Conservation (phyloP, 345 rosid genomes). For the Psidium friedrichsthalianum region DNA sequence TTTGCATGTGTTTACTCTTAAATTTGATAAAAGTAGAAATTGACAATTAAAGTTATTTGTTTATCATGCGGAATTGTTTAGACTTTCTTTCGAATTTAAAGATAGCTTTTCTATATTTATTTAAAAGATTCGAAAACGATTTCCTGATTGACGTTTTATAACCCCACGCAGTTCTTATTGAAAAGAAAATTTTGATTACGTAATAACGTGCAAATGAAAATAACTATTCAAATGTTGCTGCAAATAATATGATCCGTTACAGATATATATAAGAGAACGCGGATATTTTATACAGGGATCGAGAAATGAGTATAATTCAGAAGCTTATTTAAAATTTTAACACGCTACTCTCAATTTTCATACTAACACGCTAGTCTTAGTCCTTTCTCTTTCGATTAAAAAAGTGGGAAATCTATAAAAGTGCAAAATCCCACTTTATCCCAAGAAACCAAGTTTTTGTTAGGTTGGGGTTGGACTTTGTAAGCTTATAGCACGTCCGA, state of each 20-base stretch:
- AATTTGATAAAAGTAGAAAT: background rate
- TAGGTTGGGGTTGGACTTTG: background rate
- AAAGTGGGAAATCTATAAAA: background rate
- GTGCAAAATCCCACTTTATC: background rate
- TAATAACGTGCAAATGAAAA: background rate
- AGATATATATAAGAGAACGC: background rate
- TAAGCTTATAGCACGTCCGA: background rate
- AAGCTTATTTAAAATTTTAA: background rate
- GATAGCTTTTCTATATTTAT: background rate
- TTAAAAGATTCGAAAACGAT: background rate
- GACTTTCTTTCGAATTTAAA: background rate
- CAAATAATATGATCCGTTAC: background rate
- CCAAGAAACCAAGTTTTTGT: background rate
- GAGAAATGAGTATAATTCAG: background rate
- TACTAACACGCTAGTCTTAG: background rate
- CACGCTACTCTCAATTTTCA: no score
- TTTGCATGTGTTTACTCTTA: background rate
- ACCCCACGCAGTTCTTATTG: background rate
- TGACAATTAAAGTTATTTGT: background rate
- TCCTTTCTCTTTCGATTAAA: background rate
- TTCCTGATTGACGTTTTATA: background rate
- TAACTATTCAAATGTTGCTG: background rate
- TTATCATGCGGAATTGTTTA: background rate
- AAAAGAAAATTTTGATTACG: background rate
- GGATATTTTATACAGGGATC: background rate